A percentile compares a stretch with the other conserved stretches of the same genome.
Evolutionary conservation across 23 red algal species (phyloP).

Genomic region (Cyanidioschyzon merolae): DNA sequence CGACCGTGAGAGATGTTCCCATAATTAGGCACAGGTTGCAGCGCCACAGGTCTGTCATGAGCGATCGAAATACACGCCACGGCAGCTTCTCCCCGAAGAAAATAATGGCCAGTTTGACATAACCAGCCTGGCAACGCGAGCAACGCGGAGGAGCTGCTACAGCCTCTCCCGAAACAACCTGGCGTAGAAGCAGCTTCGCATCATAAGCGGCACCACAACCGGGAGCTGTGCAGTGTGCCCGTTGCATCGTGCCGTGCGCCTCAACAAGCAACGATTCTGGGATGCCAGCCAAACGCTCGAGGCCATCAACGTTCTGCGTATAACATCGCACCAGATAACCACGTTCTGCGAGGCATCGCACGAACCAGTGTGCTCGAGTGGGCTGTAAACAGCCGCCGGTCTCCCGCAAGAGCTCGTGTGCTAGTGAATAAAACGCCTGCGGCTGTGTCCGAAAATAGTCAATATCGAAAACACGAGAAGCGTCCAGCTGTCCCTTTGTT

Average conservation of each 20-base stretch:
- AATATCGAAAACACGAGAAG: constrained; percentile 21
- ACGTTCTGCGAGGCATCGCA: constrained; percentile 2
- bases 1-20: constrained; percentile 71
- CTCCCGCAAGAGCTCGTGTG: constrained; percentile 20
- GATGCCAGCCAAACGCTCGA: constrained; percentile 23
- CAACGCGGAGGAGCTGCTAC: not conserved
- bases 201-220: not conserved
- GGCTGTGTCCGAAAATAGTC: constrained; percentile 22
- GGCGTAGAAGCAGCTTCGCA: not conserved
- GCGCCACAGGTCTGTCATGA: constrained; percentile 28
- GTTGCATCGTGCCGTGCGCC: constrained; percentile 20
- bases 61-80: constrained; percentile 15
- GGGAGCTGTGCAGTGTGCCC: constrained; percentile 17
- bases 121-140: not conserved
- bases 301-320: constrained; percentile 29
- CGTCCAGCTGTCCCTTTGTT: not conserved
- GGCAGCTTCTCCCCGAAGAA: constrained; percentile 91
- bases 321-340: constrained; percentile 17
- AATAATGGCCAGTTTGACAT: constrained; percentile 85
- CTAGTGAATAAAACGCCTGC: constrained; percentile 15
- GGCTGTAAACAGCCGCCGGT: not conserved
- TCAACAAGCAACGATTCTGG: constrained; percentile 9
- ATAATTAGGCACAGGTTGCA: constrained; percentile 73
- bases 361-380: constrained; percentile 14
- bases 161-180: not conserved